Percentiles rank a stretch among this genome's conserved stretches.
Evolutionary conservation across 176 grass and related monocot species (phyloP).

Genomic region (Areca catechu): DNA sequence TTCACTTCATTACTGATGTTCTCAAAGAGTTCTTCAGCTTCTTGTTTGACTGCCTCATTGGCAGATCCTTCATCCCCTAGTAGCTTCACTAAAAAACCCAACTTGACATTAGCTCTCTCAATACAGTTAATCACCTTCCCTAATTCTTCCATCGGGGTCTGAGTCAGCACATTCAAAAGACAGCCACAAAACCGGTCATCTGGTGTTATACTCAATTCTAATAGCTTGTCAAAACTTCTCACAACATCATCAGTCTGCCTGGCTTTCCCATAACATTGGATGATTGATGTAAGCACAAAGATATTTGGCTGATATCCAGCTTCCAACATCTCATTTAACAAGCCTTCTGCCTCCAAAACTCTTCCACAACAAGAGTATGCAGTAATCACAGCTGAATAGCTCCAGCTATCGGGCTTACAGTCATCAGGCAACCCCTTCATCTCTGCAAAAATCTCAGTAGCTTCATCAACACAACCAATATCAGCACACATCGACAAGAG

Average conservation of each 20-base stretch:
- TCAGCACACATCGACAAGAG: slow-evolving; percentile 88
- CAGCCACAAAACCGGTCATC: slow-evolving; percentile 82
- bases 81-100: slow-evolving; percentile 57
- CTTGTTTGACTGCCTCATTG: slow-evolving; percentile 41
- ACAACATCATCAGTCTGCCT: slow-evolving; percentile 45
- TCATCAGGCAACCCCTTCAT: slow-evolving; percentile 54
- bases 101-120: slow-evolving; percentile 33
- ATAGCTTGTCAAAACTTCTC: slow-evolving; percentile 46
- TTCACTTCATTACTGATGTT: slow-evolving; percentile 41
- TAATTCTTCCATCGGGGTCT: slow-evolving; percentile 42
- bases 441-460: slow-evolving; percentile 59
- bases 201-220: slow-evolving; percentile 42
- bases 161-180: slow-evolving; percentile 56
- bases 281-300: slow-evolving; percentile 80
- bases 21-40: slow-evolving; percentile 34
- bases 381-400: slow-evolving; percentile 75
- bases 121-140: slow-evolving; percentile 69
- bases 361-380: slow-evolving; percentile 61
- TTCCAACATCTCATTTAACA: slow-evolving; percentile 73
- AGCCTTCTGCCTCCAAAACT: slow-evolving; percentile 48
- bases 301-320: slow-evolving; percentile 61
- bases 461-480: slow-evolving; percentile 65
- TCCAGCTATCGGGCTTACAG: slow-evolving; percentile 69
- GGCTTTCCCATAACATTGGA: slow-evolving; percentile 71
- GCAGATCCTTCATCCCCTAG: slow-evolving; percentile 28